These are phyloP conservation scores for Globisporangium iwayamae DNA, from an alignment of 352 stramenopile genomes.

Conservation along the genomic window DNA sequence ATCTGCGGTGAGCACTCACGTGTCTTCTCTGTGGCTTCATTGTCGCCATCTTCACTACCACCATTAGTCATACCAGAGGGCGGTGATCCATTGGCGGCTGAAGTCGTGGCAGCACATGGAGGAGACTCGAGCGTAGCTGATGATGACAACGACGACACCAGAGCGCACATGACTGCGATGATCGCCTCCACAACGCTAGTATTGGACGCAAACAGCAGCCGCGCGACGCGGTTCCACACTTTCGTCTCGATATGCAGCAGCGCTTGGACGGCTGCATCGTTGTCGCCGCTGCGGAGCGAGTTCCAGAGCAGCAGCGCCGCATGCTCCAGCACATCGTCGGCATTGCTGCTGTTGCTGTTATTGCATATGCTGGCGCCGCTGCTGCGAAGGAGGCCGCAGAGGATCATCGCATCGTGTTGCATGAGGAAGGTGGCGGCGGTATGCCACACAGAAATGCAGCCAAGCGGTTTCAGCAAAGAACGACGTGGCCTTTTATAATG, in stretches of 20 bases:
- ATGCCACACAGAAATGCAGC: neutral
- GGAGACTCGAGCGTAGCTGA: neutral
- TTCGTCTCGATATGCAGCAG: neutral
- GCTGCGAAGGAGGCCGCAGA: neutral
- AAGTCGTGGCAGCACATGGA: neutral
- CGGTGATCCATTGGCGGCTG: neutral
- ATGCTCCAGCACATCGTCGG: constrained; percentile 5
- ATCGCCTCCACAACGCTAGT: neutral
- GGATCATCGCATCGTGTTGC: neutral
- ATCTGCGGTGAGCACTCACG: neutral
- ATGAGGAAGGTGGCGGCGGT: neutral
- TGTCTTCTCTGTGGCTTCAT: no score
- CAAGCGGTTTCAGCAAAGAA: neutral
- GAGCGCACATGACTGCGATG: neutral
- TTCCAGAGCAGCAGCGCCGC: constrained; percentile 5
- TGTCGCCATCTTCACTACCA: neutral
- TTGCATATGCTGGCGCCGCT: neutral
- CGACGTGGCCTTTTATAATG: no score
- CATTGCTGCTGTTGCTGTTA: neutral
- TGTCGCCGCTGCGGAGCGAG: neutral
- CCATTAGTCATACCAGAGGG: neutral
- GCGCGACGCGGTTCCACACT: constrained; percentile 6
- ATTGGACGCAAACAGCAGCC: constrained; percentile 4
- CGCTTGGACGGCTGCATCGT: neutral
- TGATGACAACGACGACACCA: neutral